Conservation (phyloP, 768 basidiomycete genomes). For the Leccinum olivaceopallidum region DNA sequence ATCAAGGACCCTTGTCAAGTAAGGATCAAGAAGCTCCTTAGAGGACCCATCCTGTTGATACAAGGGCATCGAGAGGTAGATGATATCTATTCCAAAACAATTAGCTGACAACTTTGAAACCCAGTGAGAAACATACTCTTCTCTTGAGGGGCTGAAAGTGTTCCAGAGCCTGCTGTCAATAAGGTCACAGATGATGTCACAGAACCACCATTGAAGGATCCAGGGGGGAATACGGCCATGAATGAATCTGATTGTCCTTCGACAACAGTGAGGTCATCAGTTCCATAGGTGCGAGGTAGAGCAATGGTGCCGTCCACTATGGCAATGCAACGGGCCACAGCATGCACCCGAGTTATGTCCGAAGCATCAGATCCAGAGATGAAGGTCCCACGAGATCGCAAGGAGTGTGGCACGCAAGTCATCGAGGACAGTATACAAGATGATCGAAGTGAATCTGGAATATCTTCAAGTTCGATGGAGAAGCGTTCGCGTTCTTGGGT, state of each 20-base stretch:
- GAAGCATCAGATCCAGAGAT: slow-evolving; percentile 10
- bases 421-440: slow-evolving; percentile 55
- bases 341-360: slow-evolving; percentile 3
- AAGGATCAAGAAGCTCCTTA: slow-evolving; percentile 50
- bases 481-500: slow-evolving; percentile 31
- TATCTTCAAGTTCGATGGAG: slow-evolving; percentile 53
- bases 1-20: slow-evolving; percentile 49
- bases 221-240: slow-evolving; percentile 75
- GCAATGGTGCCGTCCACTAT: slow-evolving; percentile 41
- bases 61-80: slow-evolving; percentile 58
- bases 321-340: slow-evolving; percentile 50
- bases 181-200: slow-evolving; percentile 54
- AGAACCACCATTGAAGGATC: slow-evolving; percentile 49
- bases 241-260: slow-evolving; percentile 53
- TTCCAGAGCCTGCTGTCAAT: slow-evolving; percentile 70
- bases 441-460: slow-evolving; percentile 59
- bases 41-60: slow-evolving; percentile 23
- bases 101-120: slow-evolving; percentile 1
- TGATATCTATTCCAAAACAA: slow-evolving; percentile 45
- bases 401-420: slow-evolving; percentile 32
- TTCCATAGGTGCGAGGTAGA: slow-evolving; percentile 32
- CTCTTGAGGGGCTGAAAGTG: slow-evolving; percentile 70
- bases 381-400: slow-evolving; percentile 25
- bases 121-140: slow-evolving; percentile 45
- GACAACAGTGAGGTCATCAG: slow-evolving; percentile 7